Conservation (phyloP, 2,329 filamentous ascomycete species). For the Diaporthe citriasiana region DNA sequence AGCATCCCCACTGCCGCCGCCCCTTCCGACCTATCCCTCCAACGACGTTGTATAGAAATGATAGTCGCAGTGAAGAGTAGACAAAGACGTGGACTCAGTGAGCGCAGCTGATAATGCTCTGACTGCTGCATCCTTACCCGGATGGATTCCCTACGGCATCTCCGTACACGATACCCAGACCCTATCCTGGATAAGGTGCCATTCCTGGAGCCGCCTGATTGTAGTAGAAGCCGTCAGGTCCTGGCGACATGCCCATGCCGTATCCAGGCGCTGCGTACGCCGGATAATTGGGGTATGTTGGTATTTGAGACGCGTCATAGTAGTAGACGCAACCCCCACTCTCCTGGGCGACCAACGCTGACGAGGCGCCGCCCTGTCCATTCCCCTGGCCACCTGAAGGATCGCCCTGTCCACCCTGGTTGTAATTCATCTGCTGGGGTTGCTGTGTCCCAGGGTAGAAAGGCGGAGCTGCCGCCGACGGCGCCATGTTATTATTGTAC, state of each 20-base stretch:
- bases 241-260: conserved; percentile 75
- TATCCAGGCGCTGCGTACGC: conserved; percentile 58
- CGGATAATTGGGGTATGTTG: conserved; percentile 64
- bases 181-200: conserved; percentile 74
- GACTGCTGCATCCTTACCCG: not conserved
- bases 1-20: not conserved
- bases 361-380: conserved; percentile 67
- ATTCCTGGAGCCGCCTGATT: conserved; percentile 68
- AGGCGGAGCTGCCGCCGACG: conserved; percentile 60
- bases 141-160: not conserved
- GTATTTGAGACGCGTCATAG: conserved; percentile 83
- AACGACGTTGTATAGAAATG: not conserved
- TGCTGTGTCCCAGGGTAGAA: conserved; percentile 71
- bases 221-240: conserved; percentile 79
- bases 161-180: conserved; percentile 46
- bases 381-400: conserved; percentile 51
- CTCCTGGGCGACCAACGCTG: conserved; percentile 81
- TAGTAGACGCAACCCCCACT: conserved; percentile 98
- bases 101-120: not conserved
- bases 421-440: conserved; percentile 56
- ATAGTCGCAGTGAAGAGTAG: not conserved
- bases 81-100: not conserved
- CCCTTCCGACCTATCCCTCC: not conserved
- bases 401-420: conserved; percentile 60
- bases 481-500: conserved; percentile 60